Evolutionary conservation across 192 early-diverging fungal species (phyloP), one percentile per base, ranked within the genome.

Genomic region (Diversispora epigaea): DNA sequence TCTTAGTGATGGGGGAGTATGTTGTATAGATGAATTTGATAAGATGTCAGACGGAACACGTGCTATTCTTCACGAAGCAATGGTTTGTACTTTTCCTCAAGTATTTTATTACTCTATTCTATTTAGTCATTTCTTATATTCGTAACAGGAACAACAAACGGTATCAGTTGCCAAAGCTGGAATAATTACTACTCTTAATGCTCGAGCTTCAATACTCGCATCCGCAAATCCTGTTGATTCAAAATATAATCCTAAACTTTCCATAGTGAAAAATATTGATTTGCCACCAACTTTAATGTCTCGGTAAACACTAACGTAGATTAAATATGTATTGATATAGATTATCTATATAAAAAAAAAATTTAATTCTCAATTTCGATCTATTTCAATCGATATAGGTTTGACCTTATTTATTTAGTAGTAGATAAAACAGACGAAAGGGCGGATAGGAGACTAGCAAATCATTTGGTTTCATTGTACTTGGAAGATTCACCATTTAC

Each of bases 21-120:
- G 97, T 76, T 95, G 94, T 78, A 99, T 99, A 77, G 97, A 99
- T 82, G 97, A 99, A 83, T 99, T 99, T 87, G 97, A 98, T 84
- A 99, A 98, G 80, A 98, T 98, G 95, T 92, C 91, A 7, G 97
- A 99, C 66, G 80, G 93, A 10, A 95, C 95, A 9, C 89, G 96
- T 10, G 94, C 95, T 4, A 93, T 96, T 6, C 82, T 99, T 73
- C 97, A 99, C 85, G 97, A 99, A 89, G 97, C 94, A 71, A 99
- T 99, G 97, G 88, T 89, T 75, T 65, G 77, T 52, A 55, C 72
- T 56, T 47, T 52, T 39, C 39, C 32, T 40, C 6, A 19, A 15
- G 3, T 8, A 5, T 58, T 45, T 60, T 61, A 56, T 21, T 32
- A n/a, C 47, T 44, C 0, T 14, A 41, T 46, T 14, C 17, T 67